These are phyloP conservation scores for Seiridium unicorne DNA, from an alignment of 2,329 filamentous ascomycete genomes.

Conservation along the genomic window DNA sequence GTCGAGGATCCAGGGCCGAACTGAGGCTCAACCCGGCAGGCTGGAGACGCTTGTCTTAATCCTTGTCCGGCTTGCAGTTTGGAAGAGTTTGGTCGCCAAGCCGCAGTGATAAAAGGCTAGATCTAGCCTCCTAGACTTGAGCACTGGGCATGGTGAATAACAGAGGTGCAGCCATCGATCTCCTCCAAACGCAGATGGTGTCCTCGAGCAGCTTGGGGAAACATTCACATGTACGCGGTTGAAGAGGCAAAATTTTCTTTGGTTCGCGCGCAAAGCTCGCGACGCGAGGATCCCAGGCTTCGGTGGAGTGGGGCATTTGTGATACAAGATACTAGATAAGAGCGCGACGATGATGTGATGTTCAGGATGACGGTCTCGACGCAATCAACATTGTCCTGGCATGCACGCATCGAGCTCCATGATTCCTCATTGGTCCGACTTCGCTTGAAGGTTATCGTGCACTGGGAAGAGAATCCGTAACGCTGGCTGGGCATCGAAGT, in stretches of 20 bases:
- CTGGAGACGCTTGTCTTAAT: slow-evolving; percentile 4
- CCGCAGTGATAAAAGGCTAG: neutral
- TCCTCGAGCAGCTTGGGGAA: neutral
- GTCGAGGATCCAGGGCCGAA: neutral
- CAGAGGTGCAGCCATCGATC: too few relatives aligned
- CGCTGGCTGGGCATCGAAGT: neutral
- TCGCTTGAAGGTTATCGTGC: neutral
- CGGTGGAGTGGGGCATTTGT: neutral
- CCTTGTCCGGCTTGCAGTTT: neutral
- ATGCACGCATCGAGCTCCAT: neutral
- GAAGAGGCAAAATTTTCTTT: neutral
- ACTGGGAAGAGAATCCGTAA: neutral
- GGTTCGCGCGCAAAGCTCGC: slow-evolving; percentile 1
- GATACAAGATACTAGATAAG: neutral
- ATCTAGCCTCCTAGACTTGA: neutral
- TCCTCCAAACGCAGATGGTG: neutral
- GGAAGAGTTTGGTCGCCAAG: neutral
- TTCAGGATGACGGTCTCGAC: neutral
- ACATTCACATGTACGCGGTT: neutral
- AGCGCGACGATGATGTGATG: neutral
- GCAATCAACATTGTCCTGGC: neutral
- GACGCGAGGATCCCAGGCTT: neutral
- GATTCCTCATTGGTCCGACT: neutral
- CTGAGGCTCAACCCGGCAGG: neutral
- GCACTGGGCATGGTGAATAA: too few relatives aligned